Base-by-base conservation (phyloP, 345 rosid species). In the Lumnitzera racemosa region DNA sequence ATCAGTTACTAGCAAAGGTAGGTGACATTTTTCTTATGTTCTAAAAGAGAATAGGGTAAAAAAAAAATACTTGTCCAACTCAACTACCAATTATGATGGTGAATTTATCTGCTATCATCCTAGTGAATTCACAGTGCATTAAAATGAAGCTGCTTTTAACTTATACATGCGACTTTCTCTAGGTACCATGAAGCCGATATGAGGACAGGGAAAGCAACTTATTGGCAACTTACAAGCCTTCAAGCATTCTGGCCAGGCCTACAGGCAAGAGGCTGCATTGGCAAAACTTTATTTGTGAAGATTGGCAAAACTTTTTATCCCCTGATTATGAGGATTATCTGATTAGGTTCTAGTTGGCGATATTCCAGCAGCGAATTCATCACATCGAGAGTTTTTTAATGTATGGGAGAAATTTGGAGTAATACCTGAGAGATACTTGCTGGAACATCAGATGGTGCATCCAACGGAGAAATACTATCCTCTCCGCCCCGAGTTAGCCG, bases 191-290 rank as follows among this genome's bases (percentile, higher is more conserved):
- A 92, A 72, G 94, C 94, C 63, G 94, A 92, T 70, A 89, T 92
- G 96, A 89, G 96, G 70, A 92, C 79, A 16, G 98, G 98, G 73
- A 85, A 72, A 72, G 89, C 98, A 63, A 92, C 98, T 55, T 83
- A 92, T 68, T 92, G 98, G 98, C 98, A 92, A 79, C 89, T 92
- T 68, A 92, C 96, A 63, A 92, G 98, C 75, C 96, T 92, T 74
- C 98, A 92, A 81, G 96, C 98, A 59, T 92, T 92, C 78, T 92
- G 98, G 98, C 98, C 98, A 54, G 96, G 98, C 68, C 80, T 92
- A 47, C 98, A 92, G 88, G 98, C 76, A 69, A 65, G 75, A 66
- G 50, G 63, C 49, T 66, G 64, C 61, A 53, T 49, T 51, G 9
- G 11, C 55, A 54, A 25, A 31, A 53, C n/a, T 53, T 51, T 3